A percentile compares a stretch with the other conserved stretches of the same genome.
These are phyloP conservation scores for Tuber melanosporum DNA, from an alignment of 495 filamentous ascomycete species.

Conservation along the genomic window DNA sequence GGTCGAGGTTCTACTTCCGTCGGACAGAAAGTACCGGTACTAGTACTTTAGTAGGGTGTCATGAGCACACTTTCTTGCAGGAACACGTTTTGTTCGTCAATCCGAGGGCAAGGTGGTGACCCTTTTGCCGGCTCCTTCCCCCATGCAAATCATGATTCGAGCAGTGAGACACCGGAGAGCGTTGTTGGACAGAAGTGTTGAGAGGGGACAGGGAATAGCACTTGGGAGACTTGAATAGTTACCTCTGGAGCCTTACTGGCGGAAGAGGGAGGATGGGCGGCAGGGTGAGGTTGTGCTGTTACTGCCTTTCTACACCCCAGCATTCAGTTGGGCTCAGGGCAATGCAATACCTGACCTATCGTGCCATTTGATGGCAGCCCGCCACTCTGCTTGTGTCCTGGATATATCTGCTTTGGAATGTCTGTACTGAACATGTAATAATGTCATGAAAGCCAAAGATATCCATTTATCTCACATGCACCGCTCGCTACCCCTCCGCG, in stretches of 20 bases:
- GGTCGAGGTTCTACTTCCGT: neutral
- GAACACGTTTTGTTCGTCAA: slow-evolving; percentile 1
- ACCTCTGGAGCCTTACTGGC: neutral
- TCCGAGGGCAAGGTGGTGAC: neutral
- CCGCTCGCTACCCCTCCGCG: neutral
- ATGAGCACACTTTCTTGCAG: neutral
- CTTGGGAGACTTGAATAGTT: neutral
- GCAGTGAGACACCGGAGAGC: neutral
- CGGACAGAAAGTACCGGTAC: neutral
- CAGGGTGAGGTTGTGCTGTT: neutral
- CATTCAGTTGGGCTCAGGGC: neutral
- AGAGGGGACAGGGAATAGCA: neutral
- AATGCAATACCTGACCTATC: neutral
- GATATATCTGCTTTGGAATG: neutral
- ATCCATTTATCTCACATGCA: neutral
- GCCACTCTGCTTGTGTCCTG: neutral
- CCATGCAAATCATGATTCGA: neutral
- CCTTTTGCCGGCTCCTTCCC: neutral
- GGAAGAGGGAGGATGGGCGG: neutral
- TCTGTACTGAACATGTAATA: slow-evolving; percentile 1
- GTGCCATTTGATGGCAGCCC: neutral
- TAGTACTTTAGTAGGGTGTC: neutral
- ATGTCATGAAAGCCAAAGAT: neutral
- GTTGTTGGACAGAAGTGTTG: neutral
- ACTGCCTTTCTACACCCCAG: slow-evolving; percentile 3